Conservation (phyloP, 331 rosid genomes). For the Arachis monticola region DNA sequence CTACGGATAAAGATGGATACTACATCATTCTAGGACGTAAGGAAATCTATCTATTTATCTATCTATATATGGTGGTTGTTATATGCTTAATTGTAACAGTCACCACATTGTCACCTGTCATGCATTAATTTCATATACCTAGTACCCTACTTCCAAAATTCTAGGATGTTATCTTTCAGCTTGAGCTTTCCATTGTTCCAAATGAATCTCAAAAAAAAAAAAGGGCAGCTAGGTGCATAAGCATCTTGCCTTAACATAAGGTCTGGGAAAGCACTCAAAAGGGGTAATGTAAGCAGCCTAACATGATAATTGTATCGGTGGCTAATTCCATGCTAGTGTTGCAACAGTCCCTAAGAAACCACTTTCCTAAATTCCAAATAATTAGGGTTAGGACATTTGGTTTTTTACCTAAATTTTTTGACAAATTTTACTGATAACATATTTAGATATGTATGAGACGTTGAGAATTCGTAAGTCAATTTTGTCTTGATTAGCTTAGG, state of each 20-base stretch:
- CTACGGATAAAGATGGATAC: conserved; percentile 79
- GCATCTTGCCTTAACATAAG: too few species aligned
- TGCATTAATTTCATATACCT: neutral
- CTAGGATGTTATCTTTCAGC: conserved; percentile 10
- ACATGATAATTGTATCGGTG: too few species aligned
- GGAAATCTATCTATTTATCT: conserved; percentile 40
- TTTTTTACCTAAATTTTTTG: neutral
- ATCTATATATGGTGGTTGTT: conserved; percentile 4
- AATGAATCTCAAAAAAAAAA: conserved; percentile 4
- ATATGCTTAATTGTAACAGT: neutral
- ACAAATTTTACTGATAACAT: neutral
- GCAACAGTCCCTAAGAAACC: conserved; percentile 1
- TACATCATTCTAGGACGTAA: conserved; percentile 88
- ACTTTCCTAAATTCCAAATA: conserved; percentile 7
- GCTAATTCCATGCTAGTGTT: neutral
- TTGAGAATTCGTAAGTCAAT: neutral
- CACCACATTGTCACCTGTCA: neutral
- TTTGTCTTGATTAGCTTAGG: conserved; percentile 8
- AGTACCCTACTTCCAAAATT: neutral
- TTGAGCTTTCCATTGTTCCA: conserved; percentile 22
- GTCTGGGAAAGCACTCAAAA: too few species aligned
- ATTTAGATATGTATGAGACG: conserved; percentile 11
- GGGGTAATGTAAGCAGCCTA: too few species aligned
- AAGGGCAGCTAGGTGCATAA: neutral
- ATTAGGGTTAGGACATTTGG: conserved; percentile 2